Evolutionary conservation across 2,329 filamentous ascomycete species (phyloP).

Genomic region (Sclerotiophoma versabilis): DNA sequence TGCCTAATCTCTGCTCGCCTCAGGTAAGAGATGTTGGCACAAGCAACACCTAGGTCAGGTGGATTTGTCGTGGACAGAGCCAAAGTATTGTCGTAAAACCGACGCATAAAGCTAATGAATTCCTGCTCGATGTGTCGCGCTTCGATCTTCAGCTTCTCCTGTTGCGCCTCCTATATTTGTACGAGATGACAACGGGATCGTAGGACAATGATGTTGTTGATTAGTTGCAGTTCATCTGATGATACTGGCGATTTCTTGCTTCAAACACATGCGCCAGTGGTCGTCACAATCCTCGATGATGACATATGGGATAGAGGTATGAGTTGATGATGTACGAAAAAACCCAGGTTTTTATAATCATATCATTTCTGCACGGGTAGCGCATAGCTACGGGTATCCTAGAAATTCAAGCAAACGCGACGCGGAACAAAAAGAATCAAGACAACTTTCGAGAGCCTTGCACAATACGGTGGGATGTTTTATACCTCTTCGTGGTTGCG

Average conservation of each 20-base stretch:
- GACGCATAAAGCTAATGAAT: background rate
- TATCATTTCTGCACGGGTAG: background rate
- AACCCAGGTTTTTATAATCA: background rate
- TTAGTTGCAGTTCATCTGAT: background rate
- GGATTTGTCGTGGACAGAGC: background rate
- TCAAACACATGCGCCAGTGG: background rate
- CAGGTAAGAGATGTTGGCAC: background rate
- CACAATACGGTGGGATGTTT: too few relatives aligned
- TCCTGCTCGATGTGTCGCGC: background rate
- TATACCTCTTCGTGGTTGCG: conserved; percentile 3
- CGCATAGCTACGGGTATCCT: conserved; percentile 16
- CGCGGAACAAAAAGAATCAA: background rate
- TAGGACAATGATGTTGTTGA: background rate
- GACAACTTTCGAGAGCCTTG: too few relatives aligned
- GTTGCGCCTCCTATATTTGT: background rate
- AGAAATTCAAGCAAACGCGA: conserved; percentile 1
- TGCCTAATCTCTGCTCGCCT: background rate
- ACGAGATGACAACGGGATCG: background rate
- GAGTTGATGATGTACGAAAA: background rate
- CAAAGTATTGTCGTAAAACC: background rate
- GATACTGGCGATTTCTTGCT: background rate
- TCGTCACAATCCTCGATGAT: background rate
- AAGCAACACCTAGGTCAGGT: background rate
- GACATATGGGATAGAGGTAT: background rate
- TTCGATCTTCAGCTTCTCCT: background rate